Conservation (phyloP, 495 filamentous ascomycete genomes). For the Penicillium cosmopolitanum region DNA sequence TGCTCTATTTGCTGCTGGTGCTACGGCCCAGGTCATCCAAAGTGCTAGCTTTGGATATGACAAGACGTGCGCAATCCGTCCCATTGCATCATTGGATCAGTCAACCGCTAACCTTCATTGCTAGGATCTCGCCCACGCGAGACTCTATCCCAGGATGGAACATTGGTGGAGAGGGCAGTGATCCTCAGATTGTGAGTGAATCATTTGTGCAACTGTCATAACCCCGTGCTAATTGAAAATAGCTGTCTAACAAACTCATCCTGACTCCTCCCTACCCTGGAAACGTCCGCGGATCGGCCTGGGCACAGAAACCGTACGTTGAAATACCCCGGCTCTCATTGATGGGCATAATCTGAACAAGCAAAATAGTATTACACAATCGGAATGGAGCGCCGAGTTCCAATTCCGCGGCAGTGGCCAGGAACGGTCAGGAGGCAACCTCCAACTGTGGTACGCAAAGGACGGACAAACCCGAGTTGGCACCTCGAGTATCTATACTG, state of each 20-base stretch:
- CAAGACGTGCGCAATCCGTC: constrained; percentile 52
- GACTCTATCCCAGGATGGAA: constrained; percentile 66
- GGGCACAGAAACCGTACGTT: constrained; percentile 68
- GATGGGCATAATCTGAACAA: not conserved
- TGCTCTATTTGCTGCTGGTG: constrained; percentile 56
- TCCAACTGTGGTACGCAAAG: constrained; percentile 90
- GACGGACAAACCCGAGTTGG: constrained; percentile 67
- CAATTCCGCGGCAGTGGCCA: constrained; percentile 86
- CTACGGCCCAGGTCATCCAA: constrained; percentile 64
- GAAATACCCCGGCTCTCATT: constrained; percentile 18
- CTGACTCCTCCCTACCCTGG: constrained; percentile 88
- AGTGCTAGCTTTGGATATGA: constrained; percentile 79
- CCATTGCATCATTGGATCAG: not conserved
- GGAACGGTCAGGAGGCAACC: constrained; percentile 83
- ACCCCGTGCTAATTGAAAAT: constrained; percentile 6
- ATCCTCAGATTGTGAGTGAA: constrained; percentile 61
- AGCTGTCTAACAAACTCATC: constrained; percentile 88
- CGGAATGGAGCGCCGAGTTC: constrained; percentile 79
- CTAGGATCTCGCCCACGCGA: constrained; percentile 60
- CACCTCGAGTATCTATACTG: constrained; percentile 78
- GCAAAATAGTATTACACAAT: constrained; percentile 44
- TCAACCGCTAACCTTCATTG: constrained; percentile 27
- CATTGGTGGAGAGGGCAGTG: constrained; percentile 69
- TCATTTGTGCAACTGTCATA: not conserved
- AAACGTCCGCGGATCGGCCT: constrained; percentile 80